Base-by-base conservation (phyloP, 202 grass and related monocot species). In the Bolboschoenoplectus hybrid region DNA sequence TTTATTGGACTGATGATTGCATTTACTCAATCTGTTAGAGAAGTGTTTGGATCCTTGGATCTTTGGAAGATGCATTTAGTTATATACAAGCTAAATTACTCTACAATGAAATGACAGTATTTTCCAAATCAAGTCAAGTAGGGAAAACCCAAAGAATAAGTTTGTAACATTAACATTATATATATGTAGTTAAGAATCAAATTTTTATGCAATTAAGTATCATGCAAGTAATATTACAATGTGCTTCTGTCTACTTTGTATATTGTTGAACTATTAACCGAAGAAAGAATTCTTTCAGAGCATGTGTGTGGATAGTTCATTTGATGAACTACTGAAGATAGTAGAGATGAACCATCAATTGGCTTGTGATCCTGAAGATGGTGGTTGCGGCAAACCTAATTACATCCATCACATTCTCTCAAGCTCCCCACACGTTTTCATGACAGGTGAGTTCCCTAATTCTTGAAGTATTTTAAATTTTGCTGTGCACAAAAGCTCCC, bases 391-490 rank as follows among this genome's bases (percentile, higher is more conserved):
- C 53, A 90, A 91, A 90, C 85, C 14, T 7, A 97, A 97, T 85
- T 92, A 96, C 85, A 91, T 89, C 87, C 94, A 94, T 66, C 97
- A 99, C 80, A 97, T 94, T 89, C 89, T 99, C 84, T 97, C 93
- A 72, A 84, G 83, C 9, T n/a, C 87, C 47, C 97, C 97, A 46
- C 90, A 99, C 88, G 93, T 97, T 88, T 99, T 99, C 82, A 99
- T 92, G 88, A 87, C 94, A 34, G 97, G 97, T 99, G 93, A 92
- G 56, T 26, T 80, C 84, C 74, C 82, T 82, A 66, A 17, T 81
- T 66, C 86, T 81, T 36, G 39, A 71, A 68, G 7, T 63, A 44
- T 32, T 57, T 63, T 11, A 63, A 43, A 14, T 17, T 32, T 14
- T 62, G 32, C 40, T 80, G 7, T 35, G 39, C 32, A 12, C 36